Base-by-base conservation (phyloP, 1,139 yeast genomes). In the Taphrina confusa region DNA sequence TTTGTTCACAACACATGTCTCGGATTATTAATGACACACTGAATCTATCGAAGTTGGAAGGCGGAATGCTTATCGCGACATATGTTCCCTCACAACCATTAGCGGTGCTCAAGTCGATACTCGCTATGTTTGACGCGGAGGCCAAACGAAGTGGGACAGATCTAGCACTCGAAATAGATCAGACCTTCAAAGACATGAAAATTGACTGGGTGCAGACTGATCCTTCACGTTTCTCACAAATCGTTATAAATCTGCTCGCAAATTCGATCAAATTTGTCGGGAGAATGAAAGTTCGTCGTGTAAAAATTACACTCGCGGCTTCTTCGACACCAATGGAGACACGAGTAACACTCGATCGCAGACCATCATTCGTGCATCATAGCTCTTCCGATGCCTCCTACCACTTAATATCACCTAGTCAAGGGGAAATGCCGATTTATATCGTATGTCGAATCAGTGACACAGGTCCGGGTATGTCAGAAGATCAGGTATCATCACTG, bases 211-310 rank as follows among this genome's bases (percentile, higher is more conserved):
- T 65, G 16, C 39, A 54, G 27, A 57, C 64, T 59, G 67, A 65
- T 54, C 67, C 67, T 8, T 56, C 62, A 6, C 61, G 66, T 0
- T 55, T 65, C 3, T 30, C 64, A 16, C 97, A 90, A 72, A 85
- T 90, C 60, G 84, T 89, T 18, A 87, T 90, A 88, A 90, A 90
- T 67, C 75, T 89, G 63, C 92, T 89, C 3, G 85, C 94, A n/a
- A 90, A 87, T 71, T 86, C 95, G 0, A 76, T 89, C 44, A 54
- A 54, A 39, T 40, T 39, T 23, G 57, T 51, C 6, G 23, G 42
- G 20, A 31, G 30, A 22, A 47, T 47, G 52, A 22, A 47, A 22
- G 20, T 25, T 3, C 39, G 42, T 2, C 14, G 2, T 6, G 42
- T 47, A 4, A 47, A 27, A 14, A 47, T 47, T 31, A 12, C 33